A percentile compares a stretch with the other conserved stretches of the same genome.
phyloP scores from a whole-genome alignment of 805 yeast genomes.

The Jamesozyma rosinii region DNA sequence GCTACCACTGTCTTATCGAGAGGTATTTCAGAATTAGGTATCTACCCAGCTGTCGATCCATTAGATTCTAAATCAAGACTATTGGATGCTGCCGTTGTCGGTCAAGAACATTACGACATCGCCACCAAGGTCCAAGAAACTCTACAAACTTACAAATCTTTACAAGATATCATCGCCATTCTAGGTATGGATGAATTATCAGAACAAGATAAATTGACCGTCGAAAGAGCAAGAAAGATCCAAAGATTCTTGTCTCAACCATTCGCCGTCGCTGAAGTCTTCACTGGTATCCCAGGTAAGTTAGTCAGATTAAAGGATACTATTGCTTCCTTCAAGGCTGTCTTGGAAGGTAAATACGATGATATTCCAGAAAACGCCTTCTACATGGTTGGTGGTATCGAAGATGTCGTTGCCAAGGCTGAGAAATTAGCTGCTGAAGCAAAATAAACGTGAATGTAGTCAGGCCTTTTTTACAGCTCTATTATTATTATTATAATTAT shows the following conservation, averaged over 20 bases:
- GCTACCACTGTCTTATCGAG: constrained; percentile 99
- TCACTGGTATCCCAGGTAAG: constrained; percentile 99
- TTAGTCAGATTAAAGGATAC: constrained; percentile 96
- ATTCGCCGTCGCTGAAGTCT: constrained; percentile 98
- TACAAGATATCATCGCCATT: constrained; percentile 99
- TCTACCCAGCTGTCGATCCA: constrained; percentile 99
- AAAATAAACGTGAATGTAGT: constrained; percentile 36
- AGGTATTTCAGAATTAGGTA: constrained; percentile 99
- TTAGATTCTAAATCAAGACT: constrained; percentile 98
- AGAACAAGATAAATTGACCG: constrained; percentile 96
- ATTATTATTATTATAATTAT: not conserved
- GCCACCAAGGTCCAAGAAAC: constrained; percentile 96
- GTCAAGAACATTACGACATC: constrained; percentile 96
- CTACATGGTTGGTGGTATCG: constrained; percentile 99
- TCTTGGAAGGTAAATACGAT: constrained; percentile 97
- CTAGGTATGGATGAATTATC: constrained; percentile 99
- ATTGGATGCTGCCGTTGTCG: constrained; percentile 93
- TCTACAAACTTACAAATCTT: constrained; percentile 97
- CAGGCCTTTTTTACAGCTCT: not conserved
- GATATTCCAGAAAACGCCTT: constrained; percentile 98
- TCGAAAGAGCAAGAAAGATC: constrained; percentile 99
- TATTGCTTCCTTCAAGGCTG: constrained; percentile 88
- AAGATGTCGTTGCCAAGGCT: constrained; percentile 97
- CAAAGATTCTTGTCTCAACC: constrained; percentile 99
- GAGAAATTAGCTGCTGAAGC: constrained; percentile 96